phyloP scores from a whole-genome alignment of 2,329 filamentous ascomycete species.

The Coniochaeta prunicola region DNA sequence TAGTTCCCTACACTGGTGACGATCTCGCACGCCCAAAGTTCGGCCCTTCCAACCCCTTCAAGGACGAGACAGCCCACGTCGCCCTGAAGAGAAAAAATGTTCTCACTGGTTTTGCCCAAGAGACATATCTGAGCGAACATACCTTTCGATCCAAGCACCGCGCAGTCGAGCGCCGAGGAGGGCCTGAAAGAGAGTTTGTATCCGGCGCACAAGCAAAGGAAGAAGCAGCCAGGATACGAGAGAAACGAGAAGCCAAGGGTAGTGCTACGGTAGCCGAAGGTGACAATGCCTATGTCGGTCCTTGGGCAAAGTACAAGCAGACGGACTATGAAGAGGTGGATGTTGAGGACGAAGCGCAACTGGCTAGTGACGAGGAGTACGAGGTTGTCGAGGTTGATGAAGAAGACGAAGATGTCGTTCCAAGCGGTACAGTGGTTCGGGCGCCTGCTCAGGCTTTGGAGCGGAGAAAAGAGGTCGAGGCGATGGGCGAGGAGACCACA shows the following conservation, averaged over 20 bases:
- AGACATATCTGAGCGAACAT: slow-evolving; percentile 83
- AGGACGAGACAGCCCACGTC: slow-evolving; percentile 42
- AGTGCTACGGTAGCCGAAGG: slow-evolving; percentile 80
- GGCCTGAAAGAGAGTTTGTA: slow-evolving; percentile 48
- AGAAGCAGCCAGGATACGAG: slow-evolving; percentile 57
- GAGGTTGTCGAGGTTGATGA: slow-evolving; percentile 72
- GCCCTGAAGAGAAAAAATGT: slow-evolving; percentile 71
- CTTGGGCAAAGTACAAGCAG: slow-evolving; percentile 80
- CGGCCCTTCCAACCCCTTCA: slow-evolving; percentile 72
- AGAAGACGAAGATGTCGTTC: slow-evolving; percentile 56
- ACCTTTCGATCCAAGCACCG: slow-evolving; percentile 85
- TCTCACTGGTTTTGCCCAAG: slow-evolving; percentile 78
- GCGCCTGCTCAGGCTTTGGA: slow-evolving; percentile 48
- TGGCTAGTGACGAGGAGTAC: slow-evolving; percentile 73
- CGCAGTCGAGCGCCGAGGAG: slow-evolving; percentile 64
- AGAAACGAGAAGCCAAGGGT: slow-evolving; percentile 79
- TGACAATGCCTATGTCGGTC: slow-evolving; percentile 81
- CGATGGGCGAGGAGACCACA: slow-evolving; percentile 66
- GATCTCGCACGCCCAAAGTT: slow-evolving; percentile 58
- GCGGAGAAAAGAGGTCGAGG: slow-evolving; percentile 50
- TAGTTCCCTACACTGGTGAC: slow-evolving; percentile 62
- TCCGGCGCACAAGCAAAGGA: slow-evolving; percentile 58
- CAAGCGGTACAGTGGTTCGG: slow-evolving; percentile 54
- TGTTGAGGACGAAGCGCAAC: slow-evolving; percentile 62
- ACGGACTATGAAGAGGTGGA: slow-evolving; percentile 68